Conservation (phyloP, 306 rosid genomes). For the Sindora glabra region DNA sequence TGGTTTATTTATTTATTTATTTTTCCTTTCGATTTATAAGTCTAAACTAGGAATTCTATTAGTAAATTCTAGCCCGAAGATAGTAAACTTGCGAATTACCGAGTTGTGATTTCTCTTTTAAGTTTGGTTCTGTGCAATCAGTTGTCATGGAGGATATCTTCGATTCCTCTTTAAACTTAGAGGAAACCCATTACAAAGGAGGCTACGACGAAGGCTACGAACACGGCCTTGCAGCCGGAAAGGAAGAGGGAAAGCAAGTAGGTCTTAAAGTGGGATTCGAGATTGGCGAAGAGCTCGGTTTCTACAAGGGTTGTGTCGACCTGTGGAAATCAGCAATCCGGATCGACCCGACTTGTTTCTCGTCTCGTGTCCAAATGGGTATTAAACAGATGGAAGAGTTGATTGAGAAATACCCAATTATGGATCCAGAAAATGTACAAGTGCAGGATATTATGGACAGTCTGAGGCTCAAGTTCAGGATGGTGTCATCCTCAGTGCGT, state of each 20-base stretch:
- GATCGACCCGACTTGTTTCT: constrained; percentile 40
- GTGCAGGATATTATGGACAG: constrained; percentile 61
- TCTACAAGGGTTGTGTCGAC: constrained; percentile 61
- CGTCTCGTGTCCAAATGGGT: constrained; percentile 36
- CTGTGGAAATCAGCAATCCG: constrained; percentile 47
- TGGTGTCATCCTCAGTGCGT: constrained; percentile 51
- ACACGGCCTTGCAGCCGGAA: constrained; percentile 45
- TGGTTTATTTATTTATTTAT: too few relatives aligned
- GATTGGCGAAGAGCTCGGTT: constrained; percentile 69
- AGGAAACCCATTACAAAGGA: constrained; percentile 53
- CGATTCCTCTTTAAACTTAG: constrained; percentile 47
- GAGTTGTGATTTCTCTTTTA: constrained; percentile 43
- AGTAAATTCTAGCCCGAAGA: too few relatives aligned
- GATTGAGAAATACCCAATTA: constrained; percentile 48
- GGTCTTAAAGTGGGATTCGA: constrained; percentile 77
- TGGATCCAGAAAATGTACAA: constrained; percentile 55
- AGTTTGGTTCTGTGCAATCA: too few relatives aligned
- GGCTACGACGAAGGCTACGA: constrained; percentile 61
- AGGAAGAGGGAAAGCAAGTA: constrained; percentile 52
- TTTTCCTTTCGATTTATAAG: too few relatives aligned
- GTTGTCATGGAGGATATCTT: constrained; percentile 44
- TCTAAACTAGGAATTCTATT: too few relatives aligned
- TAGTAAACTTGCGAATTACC: constrained; percentile 24
- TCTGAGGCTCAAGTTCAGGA: constrained; percentile 64
- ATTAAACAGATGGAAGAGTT: constrained; percentile 64